Percentiles rank a stretch among this genome's conserved stretches.
Evolutionary conservation across 768 basidiomycete species (phyloP).

Genomic region (Cystobasidium onofrii): DNA sequence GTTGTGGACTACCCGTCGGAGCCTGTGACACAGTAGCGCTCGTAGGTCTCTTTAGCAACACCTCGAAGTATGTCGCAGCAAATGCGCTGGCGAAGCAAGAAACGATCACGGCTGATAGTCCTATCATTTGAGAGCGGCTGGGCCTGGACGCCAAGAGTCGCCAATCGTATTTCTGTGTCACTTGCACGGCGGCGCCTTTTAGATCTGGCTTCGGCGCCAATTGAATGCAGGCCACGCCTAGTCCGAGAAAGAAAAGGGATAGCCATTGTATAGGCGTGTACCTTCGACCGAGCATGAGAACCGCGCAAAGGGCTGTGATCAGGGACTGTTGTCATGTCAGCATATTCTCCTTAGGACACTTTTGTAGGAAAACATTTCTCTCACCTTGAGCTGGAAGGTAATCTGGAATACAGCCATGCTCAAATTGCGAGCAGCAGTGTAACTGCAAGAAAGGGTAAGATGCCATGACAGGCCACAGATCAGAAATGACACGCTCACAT

Average conservation of each 20-base stretch:
- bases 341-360: background rate
- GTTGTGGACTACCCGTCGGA: slow-evolving; percentile 3
- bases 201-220: slow-evolving; percentile 50
- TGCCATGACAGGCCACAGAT: background rate
- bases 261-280: slow-evolving; percentile 59
- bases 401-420: slow-evolving; percentile 91
- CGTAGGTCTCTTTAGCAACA: slow-evolving; percentile 61
- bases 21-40: background rate
- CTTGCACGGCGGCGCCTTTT: background rate
- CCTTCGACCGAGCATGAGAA: slow-evolving; percentile 71
- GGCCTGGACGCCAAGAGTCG: background rate
- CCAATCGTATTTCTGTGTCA: background rate
- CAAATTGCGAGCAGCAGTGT: slow-evolving; percentile 80
- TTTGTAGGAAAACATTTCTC: background rate
- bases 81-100: slow-evolving; percentile 92
- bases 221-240: slow-evolving; percentile 54
- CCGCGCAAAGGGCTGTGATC: slow-evolving; percentile 82
- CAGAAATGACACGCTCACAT: background rate
- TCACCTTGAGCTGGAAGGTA: slow-evolving; percentile 81
- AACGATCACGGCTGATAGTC: slow-evolving; percentile 75
- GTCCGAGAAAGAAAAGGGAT: slow-evolving; percentile 50
- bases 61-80: slow-evolving; percentile 93
- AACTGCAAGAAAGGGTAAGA: slow-evolving; percentile 51
- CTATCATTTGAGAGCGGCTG: slow-evolving; percentile 53
- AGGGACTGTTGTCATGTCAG: slow-evolving; percentile 34